These are phyloP conservation scores for Candida sojae DNA, from an alignment of 1,139 yeast genomes.

Conservation along the genomic window DNA sequence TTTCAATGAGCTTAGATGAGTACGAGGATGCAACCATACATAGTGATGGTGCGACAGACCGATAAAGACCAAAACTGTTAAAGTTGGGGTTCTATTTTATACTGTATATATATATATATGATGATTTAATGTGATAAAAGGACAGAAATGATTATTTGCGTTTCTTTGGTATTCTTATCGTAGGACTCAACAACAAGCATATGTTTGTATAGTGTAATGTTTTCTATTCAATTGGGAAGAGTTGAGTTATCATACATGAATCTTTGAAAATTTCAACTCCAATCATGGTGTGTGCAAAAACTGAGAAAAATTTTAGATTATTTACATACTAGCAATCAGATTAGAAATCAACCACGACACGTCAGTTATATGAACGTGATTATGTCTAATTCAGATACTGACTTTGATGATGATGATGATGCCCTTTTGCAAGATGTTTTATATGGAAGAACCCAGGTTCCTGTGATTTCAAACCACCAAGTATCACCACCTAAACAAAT, in stretches of 20 bases:
- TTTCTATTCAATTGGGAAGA: too few relatives aligned
- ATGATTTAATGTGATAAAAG: too few relatives aligned
- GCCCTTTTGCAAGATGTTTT: conserved; percentile 28
- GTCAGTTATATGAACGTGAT: neutral
- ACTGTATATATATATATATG: too few relatives aligned
- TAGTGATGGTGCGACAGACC: neutral
- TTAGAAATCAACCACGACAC: neutral
- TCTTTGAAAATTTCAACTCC: neutral
- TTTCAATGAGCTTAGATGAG: neutral
- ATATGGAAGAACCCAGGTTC: conserved; percentile 8
- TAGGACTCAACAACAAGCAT: too few relatives aligned
- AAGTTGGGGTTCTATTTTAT: too few relatives aligned
- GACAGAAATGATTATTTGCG: too few relatives aligned
- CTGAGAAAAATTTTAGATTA: neutral
- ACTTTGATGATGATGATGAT: conserved; percentile 42
- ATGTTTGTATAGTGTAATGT: too few relatives aligned
- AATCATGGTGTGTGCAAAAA: neutral
- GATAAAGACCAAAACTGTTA: neutral
- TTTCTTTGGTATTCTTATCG: too few relatives aligned
- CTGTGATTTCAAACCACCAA: conserved; percentile 2
- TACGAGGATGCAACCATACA: too few relatives aligned
- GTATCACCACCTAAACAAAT: conserved; percentile 8
- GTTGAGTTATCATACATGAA: too few relatives aligned
- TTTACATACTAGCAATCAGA: too few relatives aligned
- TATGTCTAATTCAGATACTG: conserved; percentile 14